phyloP scores from a whole-genome alignment of 805 yeast species.

The Komagataella mondaviorum region DNA sequence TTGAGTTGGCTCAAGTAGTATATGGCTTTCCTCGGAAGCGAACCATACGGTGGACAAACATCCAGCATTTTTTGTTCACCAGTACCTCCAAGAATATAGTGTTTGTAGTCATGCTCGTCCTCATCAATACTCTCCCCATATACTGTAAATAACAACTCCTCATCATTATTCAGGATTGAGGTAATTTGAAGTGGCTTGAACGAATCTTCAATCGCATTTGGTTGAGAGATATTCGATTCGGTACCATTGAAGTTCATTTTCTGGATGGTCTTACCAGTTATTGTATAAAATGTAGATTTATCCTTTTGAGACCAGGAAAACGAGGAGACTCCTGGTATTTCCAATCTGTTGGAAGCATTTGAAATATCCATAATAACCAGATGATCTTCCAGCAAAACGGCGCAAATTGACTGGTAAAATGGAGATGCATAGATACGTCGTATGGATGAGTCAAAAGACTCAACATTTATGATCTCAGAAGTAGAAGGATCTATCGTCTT shows the following conservation, averaged over 20 bases:
- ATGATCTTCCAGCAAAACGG: not conserved
- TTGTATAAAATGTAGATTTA: not conserved
- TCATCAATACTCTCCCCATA: not conserved
- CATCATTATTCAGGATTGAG: not conserved
- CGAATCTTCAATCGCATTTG: not conserved
- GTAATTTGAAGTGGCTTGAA: not conserved
- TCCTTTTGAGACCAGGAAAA: not conserved
- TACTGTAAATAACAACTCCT: not conserved
- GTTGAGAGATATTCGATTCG: not conserved
- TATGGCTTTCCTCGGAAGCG: conserved; percentile 29
- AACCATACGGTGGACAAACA: conserved; percentile 39
- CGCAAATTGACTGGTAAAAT: not conserved
- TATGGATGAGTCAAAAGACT: not conserved
- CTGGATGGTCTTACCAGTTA: not conserved
- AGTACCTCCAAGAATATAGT: not conserved
- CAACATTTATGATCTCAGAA: not conserved
- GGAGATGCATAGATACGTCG: not conserved
- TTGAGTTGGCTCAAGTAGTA: conserved; percentile 27
- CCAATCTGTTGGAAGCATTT: not conserved
- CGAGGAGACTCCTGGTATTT: not conserved
- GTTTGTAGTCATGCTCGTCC: not conserved
- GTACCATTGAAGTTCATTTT: not conserved
- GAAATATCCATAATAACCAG: not conserved
- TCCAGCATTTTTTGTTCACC: conserved; percentile 17
- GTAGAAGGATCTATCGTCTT: not conserved